These are phyloP conservation scores for Entomortierella parvispora DNA, from an alignment of 192 early-diverging fungal genomes.

Conservation along the genomic window DNA sequence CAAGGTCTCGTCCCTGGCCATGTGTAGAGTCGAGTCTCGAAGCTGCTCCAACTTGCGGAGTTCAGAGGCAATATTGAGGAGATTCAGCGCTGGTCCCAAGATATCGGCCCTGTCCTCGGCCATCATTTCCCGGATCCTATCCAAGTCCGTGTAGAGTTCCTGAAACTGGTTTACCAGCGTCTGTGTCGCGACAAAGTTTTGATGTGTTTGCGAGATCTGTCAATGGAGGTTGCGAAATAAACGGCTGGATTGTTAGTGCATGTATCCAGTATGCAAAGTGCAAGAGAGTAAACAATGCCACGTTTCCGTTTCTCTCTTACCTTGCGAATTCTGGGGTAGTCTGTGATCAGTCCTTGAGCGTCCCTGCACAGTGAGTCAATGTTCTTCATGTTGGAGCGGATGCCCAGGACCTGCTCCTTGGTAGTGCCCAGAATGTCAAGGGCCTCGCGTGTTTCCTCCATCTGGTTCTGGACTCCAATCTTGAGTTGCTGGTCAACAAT, in stretches of 20 bases:
- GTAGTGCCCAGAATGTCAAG: slow-evolving; percentile 80
- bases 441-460: slow-evolving; percentile 91
- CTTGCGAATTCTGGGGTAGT: slow-evolving; percentile 92
- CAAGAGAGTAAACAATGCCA: background rate
- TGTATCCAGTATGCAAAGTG: no score
- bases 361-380: slow-evolving; percentile 90
- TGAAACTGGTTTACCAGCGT: slow-evolving; percentile 88
- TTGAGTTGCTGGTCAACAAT: slow-evolving; percentile 96
- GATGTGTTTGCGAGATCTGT: slow-evolving; percentile 91
- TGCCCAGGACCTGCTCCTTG: slow-evolving; percentile 67
- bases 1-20: slow-evolving; percentile 63
- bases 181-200: slow-evolving; percentile 94
- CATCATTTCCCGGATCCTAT: slow-evolving; percentile 75
- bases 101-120: slow-evolving; percentile 69
- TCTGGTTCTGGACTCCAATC: slow-evolving; percentile 90
- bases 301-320: slow-evolving; percentile 45
- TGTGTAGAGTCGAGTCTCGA: slow-evolving; percentile 83
- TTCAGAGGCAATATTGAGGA: slow-evolving; percentile 90
- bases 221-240: background rate
- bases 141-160: slow-evolving; percentile 84
- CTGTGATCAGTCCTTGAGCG: slow-evolving; percentile 85
- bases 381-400: slow-evolving; percentile 79
- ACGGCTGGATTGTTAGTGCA: background rate
- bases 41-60: slow-evolving; percentile 91
- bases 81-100: slow-evolving; percentile 77